Conservation (phyloP, 2,329 filamentous ascomycete genomes). For the Pseudocercospora cruenta region DNA sequence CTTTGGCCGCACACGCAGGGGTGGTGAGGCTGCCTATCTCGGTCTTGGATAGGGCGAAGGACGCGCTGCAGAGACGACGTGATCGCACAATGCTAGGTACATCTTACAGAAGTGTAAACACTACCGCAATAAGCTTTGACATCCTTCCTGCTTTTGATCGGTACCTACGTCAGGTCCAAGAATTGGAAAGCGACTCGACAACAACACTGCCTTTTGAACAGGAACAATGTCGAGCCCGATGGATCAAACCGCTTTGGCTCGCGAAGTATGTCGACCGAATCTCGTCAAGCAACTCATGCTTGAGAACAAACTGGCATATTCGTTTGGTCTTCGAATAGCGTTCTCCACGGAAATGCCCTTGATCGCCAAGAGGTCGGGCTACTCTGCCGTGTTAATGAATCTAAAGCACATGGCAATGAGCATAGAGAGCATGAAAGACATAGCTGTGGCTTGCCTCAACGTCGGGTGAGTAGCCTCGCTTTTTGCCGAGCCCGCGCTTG, state of each 20-base stretch:
- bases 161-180: too few species aligned
- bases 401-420: constrained; percentile 19
- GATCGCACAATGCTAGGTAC: too few species aligned
- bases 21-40: too few species aligned
- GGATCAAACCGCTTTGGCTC: constrained; percentile 10
- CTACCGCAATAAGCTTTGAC: too few species aligned
- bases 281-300: constrained; percentile 16
- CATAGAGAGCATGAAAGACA: constrained; percentile 20
- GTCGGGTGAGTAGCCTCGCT: constrained; percentile 4
- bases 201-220: not conserved
- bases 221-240: not conserved
- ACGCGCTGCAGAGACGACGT: too few species aligned
- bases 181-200: too few species aligned
- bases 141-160: too few species aligned
- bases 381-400: constrained; percentile 18
- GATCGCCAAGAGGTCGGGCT: constrained; percentile 16
- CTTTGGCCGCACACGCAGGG: too few species aligned
- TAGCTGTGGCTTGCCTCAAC: constrained; percentile 18
- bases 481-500: not conserved
- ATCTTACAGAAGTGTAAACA: too few species aligned
- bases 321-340: constrained; percentile 17
- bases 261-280: constrained; percentile 20
- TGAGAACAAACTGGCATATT: constrained; percentile 18
- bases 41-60: too few species aligned
- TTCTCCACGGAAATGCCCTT: constrained; percentile 20